These are phyloP conservation scores for Auricularia sp. DNA, from an alignment of 768 basidiomycete species.

Conservation along the genomic window DNA sequence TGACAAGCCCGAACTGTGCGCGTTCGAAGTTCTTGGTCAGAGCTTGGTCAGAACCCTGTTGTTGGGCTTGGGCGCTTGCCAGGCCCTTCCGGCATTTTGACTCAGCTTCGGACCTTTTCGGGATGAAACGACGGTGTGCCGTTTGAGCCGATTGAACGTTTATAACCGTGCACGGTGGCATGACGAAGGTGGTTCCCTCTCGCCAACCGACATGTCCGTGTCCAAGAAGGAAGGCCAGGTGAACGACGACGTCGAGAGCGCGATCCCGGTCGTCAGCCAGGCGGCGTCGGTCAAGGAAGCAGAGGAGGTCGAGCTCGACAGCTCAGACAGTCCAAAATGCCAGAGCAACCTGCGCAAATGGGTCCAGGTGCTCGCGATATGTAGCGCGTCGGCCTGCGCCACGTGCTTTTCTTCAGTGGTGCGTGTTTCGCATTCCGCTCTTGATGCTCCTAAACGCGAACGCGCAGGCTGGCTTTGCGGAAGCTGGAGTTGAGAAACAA, in stretches of 20 bases:
- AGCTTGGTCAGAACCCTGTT: background rate
- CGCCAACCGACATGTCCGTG: background rate
- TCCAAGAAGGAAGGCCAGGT: background rate
- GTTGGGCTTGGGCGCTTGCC: background rate
- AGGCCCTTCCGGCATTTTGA: background rate
- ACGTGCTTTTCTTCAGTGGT: conserved; percentile 29
- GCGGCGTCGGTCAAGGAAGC: background rate
- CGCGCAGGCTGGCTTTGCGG: conserved; percentile 49
- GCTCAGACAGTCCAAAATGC: background rate
- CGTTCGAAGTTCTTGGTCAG: background rate
- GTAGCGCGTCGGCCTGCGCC: conserved; percentile 12
- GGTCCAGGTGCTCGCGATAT: conserved; percentile 3
- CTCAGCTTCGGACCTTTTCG: background rate
- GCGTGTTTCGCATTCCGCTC: background rate
- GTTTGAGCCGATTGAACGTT: background rate
- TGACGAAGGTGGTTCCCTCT: background rate
- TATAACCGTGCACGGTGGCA: background rate
- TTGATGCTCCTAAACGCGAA: background rate
- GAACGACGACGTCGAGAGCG: background rate
- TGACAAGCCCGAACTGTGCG: too few relatives aligned
- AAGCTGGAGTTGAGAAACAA: conserved; percentile 40
- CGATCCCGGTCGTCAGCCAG: background rate
- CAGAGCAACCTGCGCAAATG: background rate
- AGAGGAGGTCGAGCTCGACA: background rate
- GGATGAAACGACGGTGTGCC: background rate